These are phyloP conservation scores for Hippophae tibetana DNA, from an alignment of 306 rosid species.

Conservation along the genomic window DNA sequence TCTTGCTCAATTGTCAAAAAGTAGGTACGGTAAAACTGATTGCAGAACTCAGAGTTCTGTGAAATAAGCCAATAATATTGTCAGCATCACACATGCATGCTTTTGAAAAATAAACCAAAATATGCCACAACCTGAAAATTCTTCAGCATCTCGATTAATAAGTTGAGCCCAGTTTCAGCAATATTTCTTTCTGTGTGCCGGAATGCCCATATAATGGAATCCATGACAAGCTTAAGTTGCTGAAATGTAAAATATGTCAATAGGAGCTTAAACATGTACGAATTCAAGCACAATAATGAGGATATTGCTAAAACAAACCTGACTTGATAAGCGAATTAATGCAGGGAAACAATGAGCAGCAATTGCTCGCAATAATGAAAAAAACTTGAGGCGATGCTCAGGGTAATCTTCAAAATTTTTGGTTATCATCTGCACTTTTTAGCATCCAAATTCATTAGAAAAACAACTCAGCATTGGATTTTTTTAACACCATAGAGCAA, in stretches of 20 bases:
- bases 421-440: conserved; percentile 66
- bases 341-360: conserved; percentile 97
- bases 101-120: not conserved
- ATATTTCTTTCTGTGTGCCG: conserved; percentile 98
- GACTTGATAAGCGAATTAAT: conserved; percentile 71
- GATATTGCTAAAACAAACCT: conserved; percentile 40
- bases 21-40: conserved; percentile 80
- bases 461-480: no score
- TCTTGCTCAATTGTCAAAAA: conserved; percentile 83
- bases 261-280: no score
- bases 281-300: no score
- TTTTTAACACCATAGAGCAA: no score
- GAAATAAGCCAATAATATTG: conserved; percentile 4
- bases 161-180: conserved; percentile 89
- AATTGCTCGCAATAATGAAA: conserved; percentile 88
- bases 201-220: conserved; percentile 97
- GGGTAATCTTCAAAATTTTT: conserved; percentile 97
- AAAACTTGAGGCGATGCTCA: conserved; percentile 96
- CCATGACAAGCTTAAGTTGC: conserved; percentile 99
- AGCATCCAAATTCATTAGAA: no score
- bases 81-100: conserved; percentile 4
- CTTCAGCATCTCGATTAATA: conserved; percentile 75
- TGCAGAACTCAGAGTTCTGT: conserved; percentile 90
- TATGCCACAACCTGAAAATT: conserved; percentile 57
- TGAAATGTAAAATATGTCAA: conserved; percentile 17